Percentiles rank a stretch among this genome's conserved stretches.
Conservation (phyloP, 331 rosid genomes). For the Quercus lobata region DNA sequence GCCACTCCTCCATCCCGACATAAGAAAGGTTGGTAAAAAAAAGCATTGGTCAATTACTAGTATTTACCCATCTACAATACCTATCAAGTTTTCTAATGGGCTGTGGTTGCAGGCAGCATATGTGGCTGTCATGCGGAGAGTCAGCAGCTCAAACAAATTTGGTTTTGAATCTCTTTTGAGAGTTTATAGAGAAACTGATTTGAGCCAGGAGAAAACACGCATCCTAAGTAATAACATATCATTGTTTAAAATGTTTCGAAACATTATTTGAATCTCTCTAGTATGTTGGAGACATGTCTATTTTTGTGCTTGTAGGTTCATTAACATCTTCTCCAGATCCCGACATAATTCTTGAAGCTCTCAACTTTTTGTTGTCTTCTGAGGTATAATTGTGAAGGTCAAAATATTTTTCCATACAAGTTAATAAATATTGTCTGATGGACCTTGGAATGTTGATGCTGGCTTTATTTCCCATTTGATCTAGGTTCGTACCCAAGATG, state of each 20-base stretch:
- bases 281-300: not conserved
- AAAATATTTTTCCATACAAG: too few relatives aligned
- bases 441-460: too few relatives aligned
- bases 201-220: conserved; percentile 84
- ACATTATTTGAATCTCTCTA: not conserved
- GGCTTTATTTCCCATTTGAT: not conserved
- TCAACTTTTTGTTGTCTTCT: not conserved
- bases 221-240: conserved; percentile 51
- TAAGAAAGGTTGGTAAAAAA: conserved; percentile 60
- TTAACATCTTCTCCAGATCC: not conserved
- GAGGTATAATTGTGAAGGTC: too few relatives aligned
- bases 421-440: too few relatives aligned
- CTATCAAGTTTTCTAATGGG: conserved; percentile 21
- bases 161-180: conserved; percentile 71
- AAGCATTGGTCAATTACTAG: not conserved
- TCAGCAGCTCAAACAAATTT: conserved; percentile 42
- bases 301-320: not conserved
- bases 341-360: too few relatives aligned
- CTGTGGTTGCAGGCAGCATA: conserved; percentile 66
- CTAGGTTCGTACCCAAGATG: conserved; percentile 92
- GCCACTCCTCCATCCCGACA: conserved; percentile 79
- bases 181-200: conserved; percentile 75
- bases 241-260: not conserved
- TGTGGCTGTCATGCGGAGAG: conserved; percentile 70
- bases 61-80: not conserved